A percentile compares a stretch with the other conserved stretches of the same genome.
Evolutionary conservation across 306 rosid species (phyloP).

Genomic region (Neltuma alba): DNA sequence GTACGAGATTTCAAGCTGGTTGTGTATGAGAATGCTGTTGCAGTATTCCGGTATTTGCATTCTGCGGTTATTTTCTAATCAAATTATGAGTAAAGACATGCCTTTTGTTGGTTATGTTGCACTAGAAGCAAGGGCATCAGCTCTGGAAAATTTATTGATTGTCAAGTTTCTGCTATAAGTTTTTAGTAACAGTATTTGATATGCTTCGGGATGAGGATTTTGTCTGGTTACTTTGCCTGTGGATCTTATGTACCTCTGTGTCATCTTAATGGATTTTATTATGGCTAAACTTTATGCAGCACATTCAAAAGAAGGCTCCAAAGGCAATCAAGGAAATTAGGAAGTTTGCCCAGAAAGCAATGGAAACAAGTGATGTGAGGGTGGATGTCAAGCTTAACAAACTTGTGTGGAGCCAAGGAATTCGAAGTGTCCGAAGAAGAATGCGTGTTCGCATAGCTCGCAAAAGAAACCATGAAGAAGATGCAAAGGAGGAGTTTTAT

Average conservation of each 20-base stretch:
- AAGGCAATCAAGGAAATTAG: conserved; percentile 52
- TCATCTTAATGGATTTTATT: not conserved
- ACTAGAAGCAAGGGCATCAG: not conserved
- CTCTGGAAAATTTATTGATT: not conserved
- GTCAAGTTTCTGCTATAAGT: not conserved
- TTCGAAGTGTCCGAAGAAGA: conserved; percentile 47
- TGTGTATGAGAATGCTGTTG: not conserved
- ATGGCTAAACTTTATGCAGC: conserved; percentile 17
- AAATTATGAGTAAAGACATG: not conserved
- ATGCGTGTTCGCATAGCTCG: conserved; percentile 37
- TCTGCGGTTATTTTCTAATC: not conserved
- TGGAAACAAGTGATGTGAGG: conserved; percentile 53
- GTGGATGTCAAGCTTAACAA: conserved; percentile 56
- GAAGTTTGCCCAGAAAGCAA: conserved; percentile 53
- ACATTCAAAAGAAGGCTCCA: conserved; percentile 56
- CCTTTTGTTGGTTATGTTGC: not conserved
- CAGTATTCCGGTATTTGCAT: not conserved
- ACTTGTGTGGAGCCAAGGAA: conserved; percentile 53
- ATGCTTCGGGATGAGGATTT: not conserved
- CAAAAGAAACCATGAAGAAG: conserved; percentile 53
- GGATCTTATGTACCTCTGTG: not conserved
- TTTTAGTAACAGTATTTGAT: not conserved
- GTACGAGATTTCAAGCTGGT: not conserved
- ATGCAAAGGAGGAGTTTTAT: conserved; percentile 54
- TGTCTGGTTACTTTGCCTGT: not conserved